Conservation (phyloP, 2,329 filamentous ascomycete species). For the Tolypocladium capitatum region DNA sequence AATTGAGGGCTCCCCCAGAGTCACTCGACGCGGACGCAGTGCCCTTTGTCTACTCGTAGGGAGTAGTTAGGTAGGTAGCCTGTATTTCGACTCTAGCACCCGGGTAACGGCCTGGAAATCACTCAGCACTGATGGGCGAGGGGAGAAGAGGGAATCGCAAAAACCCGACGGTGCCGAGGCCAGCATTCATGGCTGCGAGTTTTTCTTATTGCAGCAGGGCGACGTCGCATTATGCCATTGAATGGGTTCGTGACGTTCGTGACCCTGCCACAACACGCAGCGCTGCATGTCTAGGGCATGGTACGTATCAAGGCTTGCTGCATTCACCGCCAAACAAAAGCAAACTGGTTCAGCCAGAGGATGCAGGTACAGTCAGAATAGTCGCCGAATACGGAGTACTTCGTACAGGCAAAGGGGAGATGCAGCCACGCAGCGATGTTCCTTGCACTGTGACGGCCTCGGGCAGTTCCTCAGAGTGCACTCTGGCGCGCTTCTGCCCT, state of each 20-base stretch:
- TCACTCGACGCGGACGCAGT: not conserved
- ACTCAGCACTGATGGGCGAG: not conserved
- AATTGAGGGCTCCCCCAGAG: not conserved
- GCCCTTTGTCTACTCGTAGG: not conserved
- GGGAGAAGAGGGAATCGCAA: not conserved
- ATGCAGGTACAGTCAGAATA: slow-evolving; percentile 2
- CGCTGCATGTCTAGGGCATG: slow-evolving; percentile 1
- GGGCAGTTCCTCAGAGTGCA: not conserved
- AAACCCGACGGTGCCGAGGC: not conserved
- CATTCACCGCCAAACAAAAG: not conserved
- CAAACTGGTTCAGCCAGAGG: not conserved
- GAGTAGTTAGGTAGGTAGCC: no score
- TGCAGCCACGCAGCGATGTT: not conserved
- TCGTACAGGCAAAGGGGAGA: not conserved
- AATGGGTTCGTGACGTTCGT: not conserved
- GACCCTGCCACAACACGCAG: not conserved
- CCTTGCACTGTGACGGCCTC: not conserved
- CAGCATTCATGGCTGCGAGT: not conserved
- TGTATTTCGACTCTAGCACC: not conserved
- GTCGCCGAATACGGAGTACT: not conserved
- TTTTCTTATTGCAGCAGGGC: not conserved
- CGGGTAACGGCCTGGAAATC: not conserved
- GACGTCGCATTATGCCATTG: not conserved
- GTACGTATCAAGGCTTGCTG: slow-evolving; percentile 2
- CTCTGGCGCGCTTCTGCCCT: not conserved